These are phyloP conservation scores for Mucor lusitanicus DNA, from an alignment of 371 early-diverging fungal genomes.

Conservation along the genomic window DNA sequence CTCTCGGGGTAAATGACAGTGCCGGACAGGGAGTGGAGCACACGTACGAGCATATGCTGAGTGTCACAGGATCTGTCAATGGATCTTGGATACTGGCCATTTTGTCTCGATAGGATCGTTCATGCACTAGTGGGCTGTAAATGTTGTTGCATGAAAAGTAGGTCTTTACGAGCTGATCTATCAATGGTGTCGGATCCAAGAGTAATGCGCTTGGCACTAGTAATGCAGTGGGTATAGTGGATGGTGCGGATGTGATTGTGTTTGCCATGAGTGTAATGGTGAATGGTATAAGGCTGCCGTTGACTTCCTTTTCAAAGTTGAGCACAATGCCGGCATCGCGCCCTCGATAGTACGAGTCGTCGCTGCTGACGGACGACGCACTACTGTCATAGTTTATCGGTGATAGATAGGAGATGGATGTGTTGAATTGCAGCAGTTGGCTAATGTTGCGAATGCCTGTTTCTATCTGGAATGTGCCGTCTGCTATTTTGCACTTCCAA, in stretches of 20 bases:
- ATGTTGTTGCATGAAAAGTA: constrained; percentile 18
- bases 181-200: background rate
- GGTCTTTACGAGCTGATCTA: background rate
- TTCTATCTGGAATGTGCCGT: constrained; percentile 20
- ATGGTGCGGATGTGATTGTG: background rate
- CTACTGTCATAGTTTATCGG: background rate
- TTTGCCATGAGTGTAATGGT: background rate
- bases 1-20: background rate
- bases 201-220: background rate
- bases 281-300: background rate
- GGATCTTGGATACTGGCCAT: background rate
- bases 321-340: background rate
- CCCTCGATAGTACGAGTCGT: background rate
- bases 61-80: background rate
- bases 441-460: constrained; percentile 19
- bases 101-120: constrained; percentile 7
- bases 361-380: background rate
- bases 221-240: background rate
- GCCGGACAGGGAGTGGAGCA: constrained; percentile 14
- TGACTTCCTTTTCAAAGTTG: background rate
- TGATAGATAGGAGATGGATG: constrained; percentile 1
- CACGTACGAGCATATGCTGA: constrained; percentile 12
- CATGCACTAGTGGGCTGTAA: constrained; percentile 6
- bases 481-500: constrained; percentile 11
- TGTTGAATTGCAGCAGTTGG: constrained; percentile 8